Evolutionary conservation across 129 eudicot genomes (phyloP).

Genomic region (Helichrysum umbraculigerum): DNA sequence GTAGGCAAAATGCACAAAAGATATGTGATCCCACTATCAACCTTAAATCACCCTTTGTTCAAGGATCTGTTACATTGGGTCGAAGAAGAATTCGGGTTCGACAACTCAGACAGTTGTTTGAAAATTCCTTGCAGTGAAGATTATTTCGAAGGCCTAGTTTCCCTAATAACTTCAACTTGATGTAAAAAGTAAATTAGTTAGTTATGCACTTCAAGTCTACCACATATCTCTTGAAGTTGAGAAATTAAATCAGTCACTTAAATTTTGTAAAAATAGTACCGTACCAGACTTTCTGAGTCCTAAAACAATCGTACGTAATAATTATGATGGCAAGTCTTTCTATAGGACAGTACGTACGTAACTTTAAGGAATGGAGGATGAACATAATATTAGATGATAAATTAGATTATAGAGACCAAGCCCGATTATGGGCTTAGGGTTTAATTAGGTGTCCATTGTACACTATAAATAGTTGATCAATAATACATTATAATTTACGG

Average conservation of each 20-base stretch:
- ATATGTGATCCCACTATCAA: slow-evolving; percentile 37
- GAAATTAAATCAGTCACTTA: neutral
- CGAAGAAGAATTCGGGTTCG: slow-evolving; percentile 45
- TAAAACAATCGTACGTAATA: no score
- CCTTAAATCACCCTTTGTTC: slow-evolving; percentile 40
- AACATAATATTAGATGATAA: no score
- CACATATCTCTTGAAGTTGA: neutral
- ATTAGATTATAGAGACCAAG: no score
- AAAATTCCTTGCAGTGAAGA: slow-evolving; percentile 41
- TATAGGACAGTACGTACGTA: neutral
- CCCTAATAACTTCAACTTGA: slow-evolving; percentile 25
- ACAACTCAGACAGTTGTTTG: slow-evolving; percentile 37
- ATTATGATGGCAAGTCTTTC: neutral
- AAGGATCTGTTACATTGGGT: slow-evolving; percentile 40
- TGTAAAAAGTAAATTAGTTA: neutral
- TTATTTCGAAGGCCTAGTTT: slow-evolving; percentile 37
- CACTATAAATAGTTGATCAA: no score
- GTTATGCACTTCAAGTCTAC: neutral
- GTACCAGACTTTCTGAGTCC: neutral
- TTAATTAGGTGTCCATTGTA: no score
- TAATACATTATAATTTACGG: no score
- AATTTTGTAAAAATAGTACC: neutral
- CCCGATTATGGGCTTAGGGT: no score
- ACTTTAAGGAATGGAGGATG: no score
- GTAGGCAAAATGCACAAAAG: slow-evolving; percentile 43